A percentile compares a stretch with the other conserved stretches of the same genome.
These are phyloP conservation scores for Yamadazyma jaroonii DNA, from an alignment of 1,139 yeast species.

Conservation along the genomic window DNA sequence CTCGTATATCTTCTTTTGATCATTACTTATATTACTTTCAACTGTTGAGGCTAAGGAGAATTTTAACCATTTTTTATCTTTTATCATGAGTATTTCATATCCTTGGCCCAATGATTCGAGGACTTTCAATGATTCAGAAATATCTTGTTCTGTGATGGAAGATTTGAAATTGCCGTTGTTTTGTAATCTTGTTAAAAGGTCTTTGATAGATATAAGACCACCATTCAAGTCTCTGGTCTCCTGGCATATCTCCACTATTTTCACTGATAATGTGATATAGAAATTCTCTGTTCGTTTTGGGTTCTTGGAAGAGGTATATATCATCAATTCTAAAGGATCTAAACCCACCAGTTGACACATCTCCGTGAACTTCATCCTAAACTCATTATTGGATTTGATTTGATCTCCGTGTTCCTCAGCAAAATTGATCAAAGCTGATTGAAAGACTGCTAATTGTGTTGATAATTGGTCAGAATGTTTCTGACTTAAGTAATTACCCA, in stretches of 20 bases:
- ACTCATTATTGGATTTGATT: slow-evolving; percentile 60
- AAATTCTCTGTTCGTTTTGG: slow-evolving; percentile 44
- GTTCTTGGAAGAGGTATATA: slow-evolving; percentile 19
- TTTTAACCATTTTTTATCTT: slow-evolving; percentile 40
- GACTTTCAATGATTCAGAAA: slow-evolving; percentile 19
- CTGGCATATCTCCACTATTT: slow-evolving; percentile 72
- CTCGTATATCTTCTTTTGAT: slow-evolving; percentile 69
- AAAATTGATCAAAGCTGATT: slow-evolving; percentile 56
- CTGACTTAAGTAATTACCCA: slow-evolving; percentile 28
- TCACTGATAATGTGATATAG: slow-evolving; percentile 63
- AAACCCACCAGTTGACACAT: slow-evolving; percentile 79
- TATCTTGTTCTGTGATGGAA: slow-evolving; percentile 18
- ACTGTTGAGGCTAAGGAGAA: slow-evolving; percentile 31
- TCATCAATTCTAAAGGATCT: slow-evolving; percentile 66
- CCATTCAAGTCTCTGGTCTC: slow-evolving; percentile 73
- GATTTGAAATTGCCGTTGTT: slow-evolving; percentile 20
- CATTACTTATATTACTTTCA: slow-evolving; percentile 37
- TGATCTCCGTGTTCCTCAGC: slow-evolving; percentile 65
- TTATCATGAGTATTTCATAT: slow-evolving; percentile 31
- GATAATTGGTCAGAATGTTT: slow-evolving; percentile 50
- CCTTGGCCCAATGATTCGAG: slow-evolving; percentile 34
- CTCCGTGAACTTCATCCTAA: slow-evolving; percentile 66
- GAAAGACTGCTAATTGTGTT: slow-evolving; percentile 60
- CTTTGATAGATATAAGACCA: slow-evolving; percentile 68
- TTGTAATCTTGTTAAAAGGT: slow-evolving; percentile 38